Conservation (phyloP, 192 early-diverging fungal genomes). For the Coemansia sp. region DNA sequence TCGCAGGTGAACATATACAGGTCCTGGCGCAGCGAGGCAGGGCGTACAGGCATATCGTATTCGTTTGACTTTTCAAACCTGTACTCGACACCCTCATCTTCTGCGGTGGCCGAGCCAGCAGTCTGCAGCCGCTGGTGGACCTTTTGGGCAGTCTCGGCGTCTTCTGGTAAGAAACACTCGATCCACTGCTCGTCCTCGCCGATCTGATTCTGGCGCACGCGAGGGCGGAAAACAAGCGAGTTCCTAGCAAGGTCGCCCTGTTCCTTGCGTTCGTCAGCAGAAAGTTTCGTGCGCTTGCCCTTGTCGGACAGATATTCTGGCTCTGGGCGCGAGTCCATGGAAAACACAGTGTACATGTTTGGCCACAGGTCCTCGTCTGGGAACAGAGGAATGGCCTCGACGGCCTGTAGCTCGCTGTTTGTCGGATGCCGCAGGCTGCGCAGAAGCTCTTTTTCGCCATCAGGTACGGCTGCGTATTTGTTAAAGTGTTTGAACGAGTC, state of each 20-base stretch:
- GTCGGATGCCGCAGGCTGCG: constrained; percentile 43
- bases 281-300: neutral
- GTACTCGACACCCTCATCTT: constrained; percentile 31
- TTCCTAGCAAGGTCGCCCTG: constrained; percentile 33
- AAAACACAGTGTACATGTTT: constrained; percentile 41
- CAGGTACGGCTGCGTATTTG: constrained; percentile 17
- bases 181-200: constrained; percentile 48
- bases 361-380: constrained; percentile 43
- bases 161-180: constrained; percentile 43
- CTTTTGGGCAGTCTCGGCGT: constrained; percentile 18
- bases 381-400: constrained; percentile 40
- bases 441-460: constrained; percentile 34
- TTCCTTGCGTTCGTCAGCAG: constrained; percentile 13
- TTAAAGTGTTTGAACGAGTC: constrained; percentile 41
- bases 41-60: constrained; percentile 33
- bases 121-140: constrained; percentile 16
- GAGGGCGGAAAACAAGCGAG: constrained; percentile 43
- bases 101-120: neutral
- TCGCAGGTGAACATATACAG: constrained; percentile 37
- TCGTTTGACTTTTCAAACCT: constrained; percentile 38
- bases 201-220: constrained; percentile 29
- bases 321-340: constrained; percentile 41
- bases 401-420: constrained; percentile 39
- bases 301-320: constrained; percentile 23
- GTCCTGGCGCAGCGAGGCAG: constrained; percentile 24